These are phyloP conservation scores for Babesia sp. DNA, from an alignment of 169 alveolate species.

Conservation along the genomic window DNA sequence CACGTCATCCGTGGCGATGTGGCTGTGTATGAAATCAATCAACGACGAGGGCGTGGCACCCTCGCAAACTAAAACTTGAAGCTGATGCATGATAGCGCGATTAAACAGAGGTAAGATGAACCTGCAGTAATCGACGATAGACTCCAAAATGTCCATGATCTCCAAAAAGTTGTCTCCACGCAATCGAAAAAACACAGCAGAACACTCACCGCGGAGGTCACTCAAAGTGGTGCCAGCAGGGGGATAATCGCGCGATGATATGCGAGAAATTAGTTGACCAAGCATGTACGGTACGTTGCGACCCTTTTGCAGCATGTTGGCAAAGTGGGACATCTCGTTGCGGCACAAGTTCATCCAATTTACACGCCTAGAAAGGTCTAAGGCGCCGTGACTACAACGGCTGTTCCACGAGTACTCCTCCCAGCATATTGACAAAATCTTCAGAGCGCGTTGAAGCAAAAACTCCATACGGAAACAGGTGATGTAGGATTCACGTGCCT, in stretches of 20 bases:
- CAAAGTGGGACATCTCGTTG: slow-evolving; percentile 56
- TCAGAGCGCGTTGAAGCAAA: slow-evolving; percentile 23
- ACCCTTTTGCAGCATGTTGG: slow-evolving; percentile 25
- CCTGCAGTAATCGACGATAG: slow-evolving; percentile 41
- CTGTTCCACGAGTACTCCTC: slow-evolving; percentile 39
- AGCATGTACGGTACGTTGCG: slow-evolving; percentile 17
- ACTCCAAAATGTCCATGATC: slow-evolving; percentile 24
- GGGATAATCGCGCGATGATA: slow-evolving; percentile 19
- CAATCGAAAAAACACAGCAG: not conserved
- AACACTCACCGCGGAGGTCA: slow-evolving; percentile 2
- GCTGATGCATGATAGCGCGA: slow-evolving; percentile 23
- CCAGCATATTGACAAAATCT: slow-evolving; percentile 35
- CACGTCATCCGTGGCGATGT: slow-evolving; percentile 16
- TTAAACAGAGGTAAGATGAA: slow-evolving; percentile 22
- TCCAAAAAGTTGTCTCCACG: slow-evolving; percentile 5
- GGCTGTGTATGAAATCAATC: slow-evolving; percentile 20
- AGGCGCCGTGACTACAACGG: slow-evolving; percentile 37
- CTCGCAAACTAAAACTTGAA: slow-evolving; percentile 17
- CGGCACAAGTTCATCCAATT: slow-evolving; percentile 46
- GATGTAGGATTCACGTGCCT: slow-evolving; percentile 14
- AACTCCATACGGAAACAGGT: slow-evolving; percentile 23
- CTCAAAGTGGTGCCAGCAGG: not conserved
- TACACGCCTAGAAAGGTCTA: slow-evolving; percentile 36
- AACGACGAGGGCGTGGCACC: slow-evolving; percentile 19
- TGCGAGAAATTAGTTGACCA: not conserved